Conservation (phyloP, 2,329 filamentous ascomycete genomes). For the Aspergillus ochraceus region DNA sequence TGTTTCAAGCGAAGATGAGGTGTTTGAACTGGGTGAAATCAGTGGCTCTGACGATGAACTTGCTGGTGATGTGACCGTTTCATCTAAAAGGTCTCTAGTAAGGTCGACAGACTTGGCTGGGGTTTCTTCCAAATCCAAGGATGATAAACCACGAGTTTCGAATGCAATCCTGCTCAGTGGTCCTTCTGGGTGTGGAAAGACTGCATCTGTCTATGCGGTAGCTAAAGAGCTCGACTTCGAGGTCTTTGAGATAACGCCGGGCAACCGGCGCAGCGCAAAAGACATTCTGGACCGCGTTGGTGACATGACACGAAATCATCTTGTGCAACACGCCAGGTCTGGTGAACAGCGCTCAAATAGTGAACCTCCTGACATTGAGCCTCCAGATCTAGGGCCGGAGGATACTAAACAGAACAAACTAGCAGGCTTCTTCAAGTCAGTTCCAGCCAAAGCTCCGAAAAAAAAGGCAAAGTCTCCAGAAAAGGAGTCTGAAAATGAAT, state of each 20-base stretch:
- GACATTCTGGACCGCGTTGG: slow-evolving; percentile 90
- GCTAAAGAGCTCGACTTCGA: slow-evolving; percentile 91
- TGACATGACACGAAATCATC: slow-evolving; percentile 94
- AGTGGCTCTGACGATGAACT: slow-evolving; percentile 58
- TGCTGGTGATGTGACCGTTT: slow-evolving; percentile 39
- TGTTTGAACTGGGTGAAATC: slow-evolving; percentile 67
- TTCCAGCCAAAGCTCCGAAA: slow-evolving; percentile 34
- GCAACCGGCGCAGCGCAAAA: slow-evolving; percentile 79
- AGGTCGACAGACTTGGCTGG: slow-evolving; percentile 37
- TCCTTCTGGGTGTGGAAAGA: slow-evolving; percentile 88
- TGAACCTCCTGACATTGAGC: slow-evolving; percentile 34
- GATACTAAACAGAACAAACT: slow-evolving; percentile 76
- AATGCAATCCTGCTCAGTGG: slow-evolving; percentile 90
- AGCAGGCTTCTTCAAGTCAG: slow-evolving; percentile 74
- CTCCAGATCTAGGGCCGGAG: slow-evolving; percentile 58
- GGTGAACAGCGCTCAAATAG: slow-evolving; percentile 26
- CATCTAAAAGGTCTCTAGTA: slow-evolving; percentile 41
- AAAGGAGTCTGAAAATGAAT: slow-evolving; percentile 22
- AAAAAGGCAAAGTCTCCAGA: slow-evolving; percentile 21
- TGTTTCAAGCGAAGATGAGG: slow-evolving; percentile 74
- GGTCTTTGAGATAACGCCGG: slow-evolving; percentile 89
- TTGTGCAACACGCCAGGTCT: slow-evolving; percentile 62
- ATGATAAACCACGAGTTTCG: slow-evolving; percentile 54
- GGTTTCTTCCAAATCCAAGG: slow-evolving; percentile 31
- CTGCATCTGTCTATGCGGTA: slow-evolving; percentile 85